Evolutionary conservation across 2,329 filamentous ascomycete species (phyloP).

Genomic region (Furcasterigmium furcatum): DNA sequence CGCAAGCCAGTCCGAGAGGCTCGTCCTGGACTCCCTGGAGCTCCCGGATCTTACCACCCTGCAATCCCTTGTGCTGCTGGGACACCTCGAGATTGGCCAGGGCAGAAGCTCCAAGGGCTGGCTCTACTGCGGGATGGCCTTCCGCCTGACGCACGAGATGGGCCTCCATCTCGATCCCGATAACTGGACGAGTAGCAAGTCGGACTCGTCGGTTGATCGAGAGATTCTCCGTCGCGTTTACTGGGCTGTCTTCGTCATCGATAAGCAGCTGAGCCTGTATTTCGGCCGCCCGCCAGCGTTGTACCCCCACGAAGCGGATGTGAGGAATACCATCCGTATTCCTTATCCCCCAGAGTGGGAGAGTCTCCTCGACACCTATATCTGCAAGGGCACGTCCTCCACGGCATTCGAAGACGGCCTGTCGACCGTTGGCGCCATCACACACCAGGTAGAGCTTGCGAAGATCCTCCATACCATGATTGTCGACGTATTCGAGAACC

Average conservation of each 20-base stretch:
- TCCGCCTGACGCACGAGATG: conserved; percentile 48
- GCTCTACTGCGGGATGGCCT: conserved; percentile 50
- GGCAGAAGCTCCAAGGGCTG: conserved; percentile 46
- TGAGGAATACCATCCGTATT: conserved; percentile 42
- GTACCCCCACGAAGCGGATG: conserved; percentile 45
- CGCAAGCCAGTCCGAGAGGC: conserved; percentile 37
- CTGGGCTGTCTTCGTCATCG: conserved; percentile 46
- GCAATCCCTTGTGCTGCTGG: conserved; percentile 40
- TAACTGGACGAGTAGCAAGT: conserved; percentile 38
- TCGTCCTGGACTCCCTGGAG: conserved; percentile 42
- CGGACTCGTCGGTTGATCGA: conserved; percentile 35
- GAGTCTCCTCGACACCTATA: conserved; percentile 42
- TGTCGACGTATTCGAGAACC: conserved; percentile 46
- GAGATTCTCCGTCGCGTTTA: conserved; percentile 46
- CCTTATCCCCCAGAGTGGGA: conserved; percentile 48
- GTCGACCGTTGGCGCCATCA: conserved; percentile 38
- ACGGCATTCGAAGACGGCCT: conserved; percentile 43
- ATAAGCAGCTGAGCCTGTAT: conserved; percentile 48
- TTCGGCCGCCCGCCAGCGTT: conserved; percentile 48
- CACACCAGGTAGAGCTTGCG: conserved; percentile 43
- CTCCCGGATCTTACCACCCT: conserved; percentile 43
- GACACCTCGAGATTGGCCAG: conserved; percentile 43
- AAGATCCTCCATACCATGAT: conserved; percentile 48
- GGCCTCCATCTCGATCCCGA: conserved; percentile 47
- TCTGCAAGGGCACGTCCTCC: conserved; percentile 37